Percentiles rank a stretch among this genome's conserved stretches.
Evolutionary conservation across 2,329 filamentous ascomycete species (phyloP).

Genomic region (Aspergillus fijiensis): DNA sequence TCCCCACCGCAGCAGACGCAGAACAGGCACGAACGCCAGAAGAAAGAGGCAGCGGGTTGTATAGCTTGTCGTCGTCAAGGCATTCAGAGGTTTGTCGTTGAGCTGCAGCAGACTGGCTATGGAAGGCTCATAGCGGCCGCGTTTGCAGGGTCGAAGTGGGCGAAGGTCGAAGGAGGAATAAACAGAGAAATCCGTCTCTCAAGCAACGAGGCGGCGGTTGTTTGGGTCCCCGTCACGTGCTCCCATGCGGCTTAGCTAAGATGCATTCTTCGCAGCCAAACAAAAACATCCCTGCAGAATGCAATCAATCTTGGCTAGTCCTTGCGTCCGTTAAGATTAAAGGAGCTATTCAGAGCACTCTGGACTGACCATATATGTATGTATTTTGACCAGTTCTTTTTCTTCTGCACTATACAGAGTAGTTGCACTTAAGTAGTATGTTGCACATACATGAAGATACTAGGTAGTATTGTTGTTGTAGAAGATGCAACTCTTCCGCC

Average conservation of each 20-base stretch:
- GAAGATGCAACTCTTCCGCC: no score
- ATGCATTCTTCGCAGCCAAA: conserved; percentile 20
- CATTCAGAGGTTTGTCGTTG: conserved; percentile 10
- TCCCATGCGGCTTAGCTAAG: conserved; percentile 18
- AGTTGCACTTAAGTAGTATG: neutral
- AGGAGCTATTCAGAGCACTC: neutral
- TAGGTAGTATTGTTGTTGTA: no score
- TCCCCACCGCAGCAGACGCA: conserved; percentile 14
- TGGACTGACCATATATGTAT: no score
- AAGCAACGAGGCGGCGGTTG: conserved; percentile 37
- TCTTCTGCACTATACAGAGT: neutral
- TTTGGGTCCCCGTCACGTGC: conserved; percentile 36
- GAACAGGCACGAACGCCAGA: neutral
- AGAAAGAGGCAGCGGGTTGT: neutral
- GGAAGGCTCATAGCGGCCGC: conserved; percentile 25
- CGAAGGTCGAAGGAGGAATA: conserved; percentile 31
- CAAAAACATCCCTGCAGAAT: conserved; percentile 5
- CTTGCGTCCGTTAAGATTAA: neutral
- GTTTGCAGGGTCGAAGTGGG: conserved; percentile 17
- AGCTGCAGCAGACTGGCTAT: conserved; percentile 18
- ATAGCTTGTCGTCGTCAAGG: conserved; percentile 9
- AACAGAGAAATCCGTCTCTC: conserved; percentile 44
- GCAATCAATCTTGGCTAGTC: neutral
- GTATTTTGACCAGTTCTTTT: no score
- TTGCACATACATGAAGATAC: no score